Percentiles rank a stretch among this genome's conserved stretches.
Evolutionary conservation across 176 grass and related monocot genomes (phyloP).

Genomic region (Triticum turgidum): DNA sequence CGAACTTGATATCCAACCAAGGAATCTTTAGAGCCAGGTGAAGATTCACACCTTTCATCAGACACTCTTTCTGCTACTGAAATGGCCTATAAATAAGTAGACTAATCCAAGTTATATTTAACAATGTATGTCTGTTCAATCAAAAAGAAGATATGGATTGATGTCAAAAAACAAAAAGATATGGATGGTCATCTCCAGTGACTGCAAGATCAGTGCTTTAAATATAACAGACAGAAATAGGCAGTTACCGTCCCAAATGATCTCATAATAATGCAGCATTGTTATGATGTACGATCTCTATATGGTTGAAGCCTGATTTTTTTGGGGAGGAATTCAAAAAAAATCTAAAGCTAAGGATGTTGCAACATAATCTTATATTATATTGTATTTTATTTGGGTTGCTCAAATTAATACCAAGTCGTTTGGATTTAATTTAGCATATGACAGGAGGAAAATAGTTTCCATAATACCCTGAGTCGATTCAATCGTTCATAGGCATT

Average conservation of each 20-base stretch:
- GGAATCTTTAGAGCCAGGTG: conserved; percentile 84
- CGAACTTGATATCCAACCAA: conserved; percentile 98
- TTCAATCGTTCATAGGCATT: too few species aligned
- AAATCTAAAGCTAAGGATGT: too few species aligned
- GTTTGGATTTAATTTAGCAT: too few species aligned
- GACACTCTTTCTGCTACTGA: conserved; percentile 97
- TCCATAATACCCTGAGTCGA: too few species aligned
- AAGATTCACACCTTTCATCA: conserved; percentile 91
- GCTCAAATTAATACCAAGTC: too few species aligned
- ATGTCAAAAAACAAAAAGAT: not conserved
- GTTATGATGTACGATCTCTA: not conserved
- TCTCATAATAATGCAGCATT: conserved; percentile 23
- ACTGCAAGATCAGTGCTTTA: not conserved
- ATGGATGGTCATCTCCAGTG: not conserved
- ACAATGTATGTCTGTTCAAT: conserved; percentile 14
- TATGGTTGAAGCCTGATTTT: not conserved
- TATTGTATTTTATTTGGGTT: too few species aligned
- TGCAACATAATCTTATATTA: too few species aligned
- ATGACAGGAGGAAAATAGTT: too few species aligned
- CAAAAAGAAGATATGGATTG: conserved; percentile 23
- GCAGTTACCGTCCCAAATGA: not conserved
- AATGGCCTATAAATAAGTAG: conserved; percentile 62
- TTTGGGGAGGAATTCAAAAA: too few species aligned
- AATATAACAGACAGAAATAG: conserved; percentile 7
- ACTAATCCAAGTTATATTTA: conserved; percentile 28